A percentile compares a stretch with the other conserved stretches of the same genome.
Evolutionary conservation across 177 flowering plant species (phyloP).

Genomic region (Vitis hybrid): DNA sequence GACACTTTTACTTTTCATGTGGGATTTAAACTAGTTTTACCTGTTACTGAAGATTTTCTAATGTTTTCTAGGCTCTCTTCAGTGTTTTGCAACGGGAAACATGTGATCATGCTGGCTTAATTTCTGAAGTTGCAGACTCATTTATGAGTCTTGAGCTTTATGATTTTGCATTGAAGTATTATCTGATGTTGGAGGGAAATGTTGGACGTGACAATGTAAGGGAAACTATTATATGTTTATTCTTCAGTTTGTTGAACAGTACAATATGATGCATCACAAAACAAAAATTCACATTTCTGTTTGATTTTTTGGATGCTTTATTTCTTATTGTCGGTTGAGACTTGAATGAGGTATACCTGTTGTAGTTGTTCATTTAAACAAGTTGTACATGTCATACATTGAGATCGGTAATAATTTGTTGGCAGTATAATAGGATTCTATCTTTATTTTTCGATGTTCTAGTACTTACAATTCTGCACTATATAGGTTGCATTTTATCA

Average conservation of each 20-base stretch:
- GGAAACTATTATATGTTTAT: neutral
- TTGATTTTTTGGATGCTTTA: no score
- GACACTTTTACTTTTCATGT: neutral
- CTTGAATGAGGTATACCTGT: no score
- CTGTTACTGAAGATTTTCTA: slow-evolving; percentile 1
- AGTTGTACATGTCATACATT: no score
- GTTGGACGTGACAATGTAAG: slow-evolving; percentile 42
- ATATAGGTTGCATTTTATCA: no score
- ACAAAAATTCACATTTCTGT: no score
- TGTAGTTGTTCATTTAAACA: no score
- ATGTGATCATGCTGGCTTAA: slow-evolving; percentile 31
- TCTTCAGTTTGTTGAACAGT: neutral
- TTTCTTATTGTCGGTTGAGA: no score
- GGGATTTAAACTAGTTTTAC: neutral
- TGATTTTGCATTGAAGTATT: slow-evolving; percentile 67
- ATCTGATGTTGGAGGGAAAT: slow-evolving; percentile 46
- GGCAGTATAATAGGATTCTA: no score
- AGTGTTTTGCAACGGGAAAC: slow-evolving; percentile 32
- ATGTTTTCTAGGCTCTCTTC: slow-evolving; percentile 38
- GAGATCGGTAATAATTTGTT: no score
- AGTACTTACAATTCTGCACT: no score
- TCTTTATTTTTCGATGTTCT: no score
- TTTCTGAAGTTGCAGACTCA: slow-evolving; percentile 55
- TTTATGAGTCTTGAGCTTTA: slow-evolving; percentile 40
- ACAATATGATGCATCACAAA: neutral